Evolutionary conservation across 1,284 basidiomycete genomes (phyloP), one percentile per base, ranked within the genome.

Genomic region (Cutaneotrichosporon dermatis): DNA sequence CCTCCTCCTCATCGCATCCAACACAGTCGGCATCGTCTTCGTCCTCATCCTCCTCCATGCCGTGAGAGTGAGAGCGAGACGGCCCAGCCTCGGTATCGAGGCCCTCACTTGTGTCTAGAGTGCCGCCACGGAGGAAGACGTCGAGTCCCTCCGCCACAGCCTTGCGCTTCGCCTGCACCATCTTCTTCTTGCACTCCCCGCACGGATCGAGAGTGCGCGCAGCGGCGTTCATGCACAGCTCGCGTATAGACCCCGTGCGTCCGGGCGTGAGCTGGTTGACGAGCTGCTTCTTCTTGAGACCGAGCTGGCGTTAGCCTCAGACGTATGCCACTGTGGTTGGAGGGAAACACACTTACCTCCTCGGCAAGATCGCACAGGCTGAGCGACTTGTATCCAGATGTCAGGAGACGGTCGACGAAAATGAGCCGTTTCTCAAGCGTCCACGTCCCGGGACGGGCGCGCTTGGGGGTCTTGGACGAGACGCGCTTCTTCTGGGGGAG

Each of bases 241-340:
- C 67, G 43, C 69, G 62, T 7, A 72, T 43, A 45, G 68, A 68
- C 1, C 67, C 65, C 58, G 65, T 69, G 34, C 55, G 64, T 0
- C 66, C 69, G 9, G 61, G 59, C 48, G 69, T 67, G 12, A 66
- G 66, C 11, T 69, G 69, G 53, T 72, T 69, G 5, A 51, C 52
- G 25, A 72, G 34, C 48, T 68, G 66, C 15, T 41, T 37, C 8
- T 52, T 48, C 33, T 60, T 61, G n/a, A 68, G 46, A 6, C 60
- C 65, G 40, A 63, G 57, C 68, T 69, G 25, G 25, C 2, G 25
- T 25, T 25, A 25, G 25, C 25, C 25, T 25, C 25, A 25, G 2
- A 25, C 25, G 25, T 25, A 25, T 3, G 3, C 3, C 25, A 25
- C 25, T n/a, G n/a, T n/a, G n/a, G n/a, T n/a, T n/a, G n/a, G n/a